phyloP scores from a whole-genome alignment of 768 basidiomycete species.

The Tylopilus intermedius region DNA sequence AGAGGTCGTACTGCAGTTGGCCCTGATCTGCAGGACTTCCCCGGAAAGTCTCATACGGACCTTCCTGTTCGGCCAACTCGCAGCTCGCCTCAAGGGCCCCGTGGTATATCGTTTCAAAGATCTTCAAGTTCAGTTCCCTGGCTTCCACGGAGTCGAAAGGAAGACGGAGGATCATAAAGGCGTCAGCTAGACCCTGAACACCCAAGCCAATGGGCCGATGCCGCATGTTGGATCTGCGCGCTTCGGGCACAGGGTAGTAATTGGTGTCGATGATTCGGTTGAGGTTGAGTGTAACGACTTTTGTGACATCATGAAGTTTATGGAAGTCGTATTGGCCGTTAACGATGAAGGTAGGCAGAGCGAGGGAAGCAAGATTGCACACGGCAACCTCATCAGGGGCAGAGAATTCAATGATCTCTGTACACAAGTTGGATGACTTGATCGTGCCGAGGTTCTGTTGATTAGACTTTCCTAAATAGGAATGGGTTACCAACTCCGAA shows the following conservation, averaged over 20 bases:
- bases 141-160: slow-evolving; percentile 91
- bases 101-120: slow-evolving; percentile 99
- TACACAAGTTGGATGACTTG: slow-evolving; percentile 98
- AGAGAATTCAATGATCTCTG: slow-evolving; percentile 98
- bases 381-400: slow-evolving; percentile 96
- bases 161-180: slow-evolving; percentile 96
- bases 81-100: slow-evolving; percentile 86
- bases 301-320: slow-evolving; percentile 89
- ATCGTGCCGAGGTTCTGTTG: slow-evolving; percentile 98
- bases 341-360: slow-evolving; percentile 86
- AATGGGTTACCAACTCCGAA: neutral
- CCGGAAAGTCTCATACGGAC: slow-evolving; percentile 82
- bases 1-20: slow-evolving; percentile 89
- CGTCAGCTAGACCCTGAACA: slow-evolving; percentile 95
- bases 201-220: slow-evolving; percentile 97
- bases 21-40: slow-evolving; percentile 90
- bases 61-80: slow-evolving; percentile 76
- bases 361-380: slow-evolving; percentile 96
- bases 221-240: slow-evolving; percentile 90
- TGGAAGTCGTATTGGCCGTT: slow-evolving; percentile 88
- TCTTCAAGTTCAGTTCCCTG: slow-evolving; percentile 84
- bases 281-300: slow-evolving; percentile 89
- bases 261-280: slow-evolving; percentile 94
- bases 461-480: slow-evolving; percentile 82
- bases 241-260: slow-evolving; percentile 92